Evolutionary conservation across 2,329 filamentous ascomycete genomes (phyloP), one percentile per base, ranked within the genome.

Genomic region (Camillea tinctor): DNA sequence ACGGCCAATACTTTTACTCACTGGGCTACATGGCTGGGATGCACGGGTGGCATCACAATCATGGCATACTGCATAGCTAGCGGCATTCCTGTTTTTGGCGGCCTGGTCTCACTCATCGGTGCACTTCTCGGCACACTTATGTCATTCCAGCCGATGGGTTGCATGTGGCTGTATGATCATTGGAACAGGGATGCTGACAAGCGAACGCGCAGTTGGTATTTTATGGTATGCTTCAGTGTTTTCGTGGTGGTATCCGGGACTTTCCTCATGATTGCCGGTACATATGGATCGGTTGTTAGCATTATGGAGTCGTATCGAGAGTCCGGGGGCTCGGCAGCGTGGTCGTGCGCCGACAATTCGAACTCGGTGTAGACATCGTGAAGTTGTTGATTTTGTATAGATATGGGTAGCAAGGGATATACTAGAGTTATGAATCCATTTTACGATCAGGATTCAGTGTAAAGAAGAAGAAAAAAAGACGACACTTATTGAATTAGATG

Each of bases 331-430:
- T 74, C 76, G 2, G 66, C 68, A 1, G 76, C 76, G 0, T 80
- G 76, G 72, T 76, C 77, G 1, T 81, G 77, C 54, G 74, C 73
- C 0, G 77, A 81, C 54, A 80, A 80, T 68, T 78, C 77, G 4
- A 57, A 57, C 19, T 60, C 58, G 20, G 55, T 57, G 30, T 26
- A 26, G 9, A 9, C 9, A n/a, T n/a, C n/a, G n/a, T n/a, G n/a
- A n/a, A n/a, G n/a, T n/a, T n/a, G n/a, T n/a, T n/a, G n/a, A n/a
- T n/a, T n/a, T n/a, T n/a, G n/a, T n/a, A n/a, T n/a, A n/a, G n/a
- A n/a, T n/a, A n/a, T n/a, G n/a, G n/a, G n/a, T n/a, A n/a, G n/a
- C n/a, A n/a, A n/a, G n/a, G n/a, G n/a, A n/a, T n/a, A n/a, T n/a
- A n/a, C n/a, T n/a, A n/a, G n/a, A n/a, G n/a, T n/a, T n/a, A n/a